These are phyloP conservation scores for Pichia sp. DNA, from an alignment of 1,139 yeast species.

Conservation along the genomic window DNA sequence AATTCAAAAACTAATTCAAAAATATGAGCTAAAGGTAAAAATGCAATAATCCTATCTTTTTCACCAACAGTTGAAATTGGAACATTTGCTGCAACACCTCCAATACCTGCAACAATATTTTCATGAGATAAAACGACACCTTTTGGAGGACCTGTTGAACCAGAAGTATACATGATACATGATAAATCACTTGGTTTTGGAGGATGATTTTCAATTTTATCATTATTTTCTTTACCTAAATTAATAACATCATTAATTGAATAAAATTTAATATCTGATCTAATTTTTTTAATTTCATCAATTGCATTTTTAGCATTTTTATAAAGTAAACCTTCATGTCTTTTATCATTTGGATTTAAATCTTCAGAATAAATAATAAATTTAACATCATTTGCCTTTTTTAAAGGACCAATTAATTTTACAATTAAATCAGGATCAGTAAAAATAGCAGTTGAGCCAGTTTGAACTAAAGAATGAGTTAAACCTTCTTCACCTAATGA, in stretches of 20 bases:
- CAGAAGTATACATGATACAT: slow-evolving; percentile 97
- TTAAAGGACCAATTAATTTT: slow-evolving; percentile 65
- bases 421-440: slow-evolving; percentile 71
- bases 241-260: slow-evolving; percentile 60
- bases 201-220: slow-evolving; percentile 35
- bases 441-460: slow-evolving; percentile 71
- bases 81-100: slow-evolving; percentile 69
- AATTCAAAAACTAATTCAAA: slow-evolving; percentile 88
- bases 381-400: slow-evolving; percentile 56
- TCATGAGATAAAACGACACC: slow-evolving; percentile 84
- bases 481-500: slow-evolving; percentile 91
- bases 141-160: slow-evolving; percentile 96
- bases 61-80: slow-evolving; percentile 44
- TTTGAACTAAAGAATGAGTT: slow-evolving; percentile 77
- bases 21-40: slow-evolving; percentile 93
- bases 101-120: slow-evolving; percentile 76
- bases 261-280: slow-evolving; percentile 71
- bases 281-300: slow-evolving; percentile 49
- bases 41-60: slow-evolving; percentile 71
- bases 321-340: slow-evolving; percentile 55
- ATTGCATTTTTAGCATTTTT: slow-evolving; percentile 50
- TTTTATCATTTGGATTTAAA: slow-evolving; percentile 55
- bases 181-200: slow-evolving; percentile 73
- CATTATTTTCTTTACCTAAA: slow-evolving; percentile 45
- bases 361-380: slow-evolving; percentile 66